A percentile compares a stretch with the other conserved stretches of the same genome.
Conservation (phyloP, 176 grass and related monocot genomes). For the Triticum timopheevii region DNA sequence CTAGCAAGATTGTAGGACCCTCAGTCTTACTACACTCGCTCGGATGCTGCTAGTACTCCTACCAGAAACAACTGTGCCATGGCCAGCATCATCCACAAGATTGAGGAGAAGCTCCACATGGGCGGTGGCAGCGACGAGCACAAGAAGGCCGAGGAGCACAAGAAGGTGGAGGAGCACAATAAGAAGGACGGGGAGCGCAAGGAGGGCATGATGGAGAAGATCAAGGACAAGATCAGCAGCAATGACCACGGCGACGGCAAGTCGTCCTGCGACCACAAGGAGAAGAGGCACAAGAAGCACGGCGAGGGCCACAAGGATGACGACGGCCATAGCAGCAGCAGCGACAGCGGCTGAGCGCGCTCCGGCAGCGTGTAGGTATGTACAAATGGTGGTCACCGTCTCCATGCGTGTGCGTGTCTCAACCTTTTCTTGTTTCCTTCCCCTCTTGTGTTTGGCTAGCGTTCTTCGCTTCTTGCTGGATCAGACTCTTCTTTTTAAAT, state of each 20-base stretch:
- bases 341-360: conserved; percentile 60
- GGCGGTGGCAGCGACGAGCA: neutral
- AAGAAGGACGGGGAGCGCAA: conserved; percentile 61
- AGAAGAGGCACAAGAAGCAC: conserved; percentile 43
- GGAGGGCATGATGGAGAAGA: conserved; percentile 66
- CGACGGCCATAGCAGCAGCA: conserved; percentile 55
- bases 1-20: too few species aligned
- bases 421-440: too few species aligned
- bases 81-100: conserved; percentile 88
- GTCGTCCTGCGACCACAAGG: conserved; percentile 49
- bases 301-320: conserved; percentile 40
- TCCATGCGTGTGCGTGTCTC: too few species aligned
- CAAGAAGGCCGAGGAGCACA: conserved; percentile 44
- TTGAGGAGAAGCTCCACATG: conserved; percentile 70
- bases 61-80: conserved; percentile 24
- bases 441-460: too few species aligned
- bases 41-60: too few species aligned
- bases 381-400: too few species aligned
- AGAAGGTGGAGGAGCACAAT: conserved; percentile 24
- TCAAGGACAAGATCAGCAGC: conserved; percentile 88
- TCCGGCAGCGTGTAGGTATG: neutral
- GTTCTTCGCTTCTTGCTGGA: too few species aligned
- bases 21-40: too few species aligned
- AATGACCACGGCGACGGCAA: conserved; percentile 35
- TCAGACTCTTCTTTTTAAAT: too few species aligned